phyloP scores from a whole-genome alignment of 257 asterid species.

The Cynanchum wilfordii region DNA sequence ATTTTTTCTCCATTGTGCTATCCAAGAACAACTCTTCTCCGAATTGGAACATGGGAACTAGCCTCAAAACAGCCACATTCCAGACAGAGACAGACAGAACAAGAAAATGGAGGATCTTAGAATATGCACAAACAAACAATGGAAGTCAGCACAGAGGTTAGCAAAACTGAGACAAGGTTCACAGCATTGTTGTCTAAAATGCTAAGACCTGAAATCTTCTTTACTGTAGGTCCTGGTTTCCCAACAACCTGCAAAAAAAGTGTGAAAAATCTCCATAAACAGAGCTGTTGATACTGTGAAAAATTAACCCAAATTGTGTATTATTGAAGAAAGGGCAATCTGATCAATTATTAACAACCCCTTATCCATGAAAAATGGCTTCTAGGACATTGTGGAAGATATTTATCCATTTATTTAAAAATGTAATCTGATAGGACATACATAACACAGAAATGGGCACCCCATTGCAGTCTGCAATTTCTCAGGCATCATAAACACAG shows the following conservation, averaged over 20 bases:
- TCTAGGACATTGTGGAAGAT: background rate
- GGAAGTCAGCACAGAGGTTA: constrained; percentile 58
- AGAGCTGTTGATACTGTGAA: background rate
- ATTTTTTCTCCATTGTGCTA: background rate
- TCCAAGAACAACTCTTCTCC: background rate
- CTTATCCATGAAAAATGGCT: background rate
- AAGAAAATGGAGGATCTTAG: constrained; percentile 20
- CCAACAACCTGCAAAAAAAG: constrained; percentile 45
- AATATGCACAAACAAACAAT: constrained; percentile 54
- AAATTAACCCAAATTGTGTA: background rate
- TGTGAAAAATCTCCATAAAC: background rate
- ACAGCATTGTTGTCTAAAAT: constrained; percentile 85
- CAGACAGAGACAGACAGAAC: background rate
- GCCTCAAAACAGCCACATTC: background rate
- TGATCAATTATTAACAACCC: background rate
- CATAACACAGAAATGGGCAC: background rate
- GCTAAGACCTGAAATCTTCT: constrained; percentile 72
- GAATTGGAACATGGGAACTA: background rate
- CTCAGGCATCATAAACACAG: background rate
- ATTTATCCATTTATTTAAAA: background rate
- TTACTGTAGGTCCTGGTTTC: constrained; percentile 86
- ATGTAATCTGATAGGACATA: background rate
- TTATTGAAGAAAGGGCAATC: background rate
- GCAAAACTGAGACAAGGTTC: constrained; percentile 63
- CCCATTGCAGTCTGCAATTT: background rate